Base-by-base conservation (phyloP, 169 alveolate species). In the Theileria annulata region DNA sequence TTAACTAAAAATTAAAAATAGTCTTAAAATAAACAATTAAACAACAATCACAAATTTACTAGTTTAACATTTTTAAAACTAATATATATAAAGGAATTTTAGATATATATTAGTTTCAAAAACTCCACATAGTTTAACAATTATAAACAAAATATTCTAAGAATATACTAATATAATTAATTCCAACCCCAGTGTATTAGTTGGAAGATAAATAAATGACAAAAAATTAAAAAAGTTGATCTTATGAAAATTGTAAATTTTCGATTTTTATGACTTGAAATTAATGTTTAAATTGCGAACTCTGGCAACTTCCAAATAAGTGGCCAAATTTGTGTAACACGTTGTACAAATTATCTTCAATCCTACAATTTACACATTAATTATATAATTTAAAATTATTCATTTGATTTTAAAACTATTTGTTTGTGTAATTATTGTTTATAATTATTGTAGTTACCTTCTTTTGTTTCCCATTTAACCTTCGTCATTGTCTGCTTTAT, bases 401-500 rank as follows among this genome's bases (percentile, higher is more conserved):
- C n/a, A 15, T 15, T 35, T 35, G 8, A 35, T 35, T 35, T 3
- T 35, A 35, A 5, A 35, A 35, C 47, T 35, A 35, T 35, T 35
- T 12, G 5, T 67, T 0, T 2, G 12, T 25, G 17, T 9, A 31
- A 64, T 64, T 19, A 9, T 2, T 25, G 17, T n/a, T n/a, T n/a
- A n/a, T n/a, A n/a, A n/a, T n/a, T n/a, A 42, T 12, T 31, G 28
- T 19, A 70, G 63, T 21, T 15, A 89, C 94, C 94, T 89, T 89
- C 94, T 19, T 56, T 28, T 6, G 94, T 76, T 37, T 89, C 92
- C 94, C 94, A 89, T 58, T 86, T 86, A 21, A 85, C 92, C 77
- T 89, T 89, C 13, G 88, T 87, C 81, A 86, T 86, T 17, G 94
- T 86, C 58, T 89, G 94, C 49, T 89, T 89, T n/a, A 86, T 87